These are phyloP conservation scores for Diutina pseudorugosa DNA, from an alignment of 1,139 yeast species.

Conservation along the genomic window DNA sequence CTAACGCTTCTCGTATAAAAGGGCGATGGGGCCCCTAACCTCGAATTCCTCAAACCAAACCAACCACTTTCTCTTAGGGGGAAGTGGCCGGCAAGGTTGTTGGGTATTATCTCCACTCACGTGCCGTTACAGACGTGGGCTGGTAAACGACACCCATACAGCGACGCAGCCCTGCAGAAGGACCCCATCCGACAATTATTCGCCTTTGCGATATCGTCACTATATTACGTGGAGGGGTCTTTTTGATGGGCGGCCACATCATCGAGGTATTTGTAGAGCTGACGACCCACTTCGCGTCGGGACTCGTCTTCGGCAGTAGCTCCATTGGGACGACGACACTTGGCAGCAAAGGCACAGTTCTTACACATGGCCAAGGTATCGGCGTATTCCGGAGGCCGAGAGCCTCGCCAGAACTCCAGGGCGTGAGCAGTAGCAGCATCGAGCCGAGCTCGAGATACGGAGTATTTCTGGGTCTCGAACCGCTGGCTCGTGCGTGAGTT, in stretches of 20 bases:
- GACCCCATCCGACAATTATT: not conserved
- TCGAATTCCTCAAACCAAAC: not conserved
- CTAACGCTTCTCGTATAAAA: not conserved
- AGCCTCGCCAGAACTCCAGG: not conserved
- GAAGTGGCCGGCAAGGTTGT: not conserved
- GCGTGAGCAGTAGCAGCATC: not conserved
- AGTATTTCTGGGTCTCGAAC: not conserved
- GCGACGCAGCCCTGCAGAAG: not conserved
- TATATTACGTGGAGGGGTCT: not conserved
- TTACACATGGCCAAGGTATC: not conserved
- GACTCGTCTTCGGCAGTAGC: not conserved
- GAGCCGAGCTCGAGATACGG: not conserved
- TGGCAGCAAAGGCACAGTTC: not conserved
- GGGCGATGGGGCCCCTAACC: not conserved
- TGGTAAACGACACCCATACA: conserved; percentile 3
- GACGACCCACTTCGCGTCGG: not conserved
- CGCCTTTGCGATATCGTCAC: too few relatives aligned
- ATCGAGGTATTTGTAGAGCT: not conserved
- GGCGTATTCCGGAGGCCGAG: not conserved
- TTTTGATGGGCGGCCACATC: conserved; percentile 1
- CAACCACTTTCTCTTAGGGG: not conserved
- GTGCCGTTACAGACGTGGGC: not conserved
- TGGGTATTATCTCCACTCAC: conserved; percentile 3
- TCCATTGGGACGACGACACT: not conserved
- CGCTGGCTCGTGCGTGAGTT: not conserved